Conservation (phyloP, 192 early-diverging fungal species). For the Coemansia sp. region DNA sequence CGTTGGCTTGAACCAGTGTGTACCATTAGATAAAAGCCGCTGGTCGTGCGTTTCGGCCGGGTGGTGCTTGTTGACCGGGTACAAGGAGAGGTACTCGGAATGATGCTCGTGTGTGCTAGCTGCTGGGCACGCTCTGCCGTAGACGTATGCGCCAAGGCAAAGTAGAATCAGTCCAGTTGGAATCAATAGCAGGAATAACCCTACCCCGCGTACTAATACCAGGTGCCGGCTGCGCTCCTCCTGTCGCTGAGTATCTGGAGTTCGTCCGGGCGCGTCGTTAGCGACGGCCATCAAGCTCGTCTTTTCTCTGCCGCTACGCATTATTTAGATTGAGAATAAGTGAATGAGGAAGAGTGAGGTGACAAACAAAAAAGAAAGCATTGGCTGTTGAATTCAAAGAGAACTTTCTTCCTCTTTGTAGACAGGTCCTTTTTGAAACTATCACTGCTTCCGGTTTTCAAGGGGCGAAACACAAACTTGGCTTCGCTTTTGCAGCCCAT, state of each 20-base stretch:
- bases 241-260: background rate
- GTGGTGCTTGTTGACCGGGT: slow-evolving; percentile 24
- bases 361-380: background rate
- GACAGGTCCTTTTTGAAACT: background rate
- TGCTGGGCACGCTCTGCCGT: slow-evolving; percentile 20
- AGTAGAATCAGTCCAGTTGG: slow-evolving; percentile 23
- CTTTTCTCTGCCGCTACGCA: slow-evolving; percentile 5
- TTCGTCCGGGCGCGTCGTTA: background rate
- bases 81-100: slow-evolving; percentile 25
- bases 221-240: slow-evolving; percentile 12
- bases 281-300: background rate
- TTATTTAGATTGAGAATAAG: background rate
- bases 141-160: slow-evolving; percentile 23
- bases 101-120: background rate
- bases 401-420: background rate
- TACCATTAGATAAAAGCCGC: slow-evolving; percentile 60
- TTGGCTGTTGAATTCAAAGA: background rate
- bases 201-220: slow-evolving; percentile 11
- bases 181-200: slow-evolving; percentile 32
- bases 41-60: background rate
- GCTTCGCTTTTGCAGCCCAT: background rate
- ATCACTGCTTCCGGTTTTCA: background rate
- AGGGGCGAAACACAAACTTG: background rate
- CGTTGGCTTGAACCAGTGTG: slow-evolving; percentile 66
- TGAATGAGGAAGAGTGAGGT: background rate